Base-by-base conservation (phyloP, 2,329 filamentous ascomycete species). In the Rasamsonia emersonii region DNA sequence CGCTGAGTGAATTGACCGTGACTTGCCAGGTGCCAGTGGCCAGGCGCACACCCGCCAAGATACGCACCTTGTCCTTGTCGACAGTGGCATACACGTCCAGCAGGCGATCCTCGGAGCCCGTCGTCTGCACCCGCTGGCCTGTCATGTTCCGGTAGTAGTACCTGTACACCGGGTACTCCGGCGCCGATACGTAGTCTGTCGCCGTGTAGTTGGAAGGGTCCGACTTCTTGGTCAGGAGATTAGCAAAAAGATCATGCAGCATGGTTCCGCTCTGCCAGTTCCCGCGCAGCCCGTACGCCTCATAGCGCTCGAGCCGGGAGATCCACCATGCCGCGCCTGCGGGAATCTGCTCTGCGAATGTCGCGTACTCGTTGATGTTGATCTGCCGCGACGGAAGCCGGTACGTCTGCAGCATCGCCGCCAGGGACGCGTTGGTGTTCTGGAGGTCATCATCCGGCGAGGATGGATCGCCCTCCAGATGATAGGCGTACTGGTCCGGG, bases 321-420 rank as follows among this genome's bases (percentile, higher is more conserved):
- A 71, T 64, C 51, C 60, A 70, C 52, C 58, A 71, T 0, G 58
- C 66, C 1, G 58, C 49, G 4, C 50, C 54, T 0, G 58, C 46
- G 0, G 67, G 60, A 6, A 59, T 50, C 33, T 70, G 62, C 39
- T 70, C 61, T 5, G 39, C 39, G 13, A 44, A 51, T 1, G 43
- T 45, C 3, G 51, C 67, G 38, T 71, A 71, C 39, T 71, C 68
- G 38, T 71, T 70, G 43, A 71, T 58, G 37, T 68, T 65, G 20
- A 68, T 51, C 1, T 51, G 49, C 3, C 48, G 46, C 0, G 49
- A 38, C 6, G 59, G 54, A 0, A 64, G 47, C 8, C 38, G 44
- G 38, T 61, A 45, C 5, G 36, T 34, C 4, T 36, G 32, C 1
- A 55, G 46, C 2, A 60, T 37, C 4, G 34, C 21, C 8, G 42